Evolutionary conservation across 2,329 filamentous ascomycete genomes (phyloP).

Genomic region (Cordyceps farinosa): DNA sequence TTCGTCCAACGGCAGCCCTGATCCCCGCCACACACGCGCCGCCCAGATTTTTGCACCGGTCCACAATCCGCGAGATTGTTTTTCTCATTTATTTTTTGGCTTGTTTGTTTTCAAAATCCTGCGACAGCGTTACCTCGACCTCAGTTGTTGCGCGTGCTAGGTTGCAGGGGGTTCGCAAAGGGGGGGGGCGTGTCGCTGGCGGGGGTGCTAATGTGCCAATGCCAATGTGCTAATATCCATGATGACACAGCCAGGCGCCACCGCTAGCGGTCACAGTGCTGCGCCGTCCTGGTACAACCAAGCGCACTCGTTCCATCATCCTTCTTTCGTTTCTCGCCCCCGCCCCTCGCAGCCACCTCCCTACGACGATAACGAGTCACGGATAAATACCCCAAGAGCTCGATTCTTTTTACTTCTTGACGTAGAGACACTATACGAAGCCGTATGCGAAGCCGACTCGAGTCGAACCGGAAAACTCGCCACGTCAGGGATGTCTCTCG

Average conservation of each 20-base stretch:
- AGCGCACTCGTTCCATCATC: not conserved
- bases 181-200: conserved; percentile 10
- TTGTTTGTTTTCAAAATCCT: conserved; percentile 10
- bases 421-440: not conserved
- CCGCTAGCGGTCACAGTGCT: conserved; percentile 3
- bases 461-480: not conserved
- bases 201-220: conserved; percentile 7
- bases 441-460: not conserved
- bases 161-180: conserved; percentile 6
- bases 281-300: not conserved
- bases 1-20: not conserved
- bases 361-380: not conserved
- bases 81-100: not conserved
- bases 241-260: conserved; percentile 15
- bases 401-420: not conserved
- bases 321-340: not conserved
- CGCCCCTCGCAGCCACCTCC: not conserved
- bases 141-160: not conserved
- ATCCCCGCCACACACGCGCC: not conserved
- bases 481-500: not conserved
- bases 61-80: not conserved
- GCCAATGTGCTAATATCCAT: conserved; percentile 5
- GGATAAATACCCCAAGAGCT: not conserved
- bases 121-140: conserved; percentile 5
- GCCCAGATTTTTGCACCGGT: not conserved